Conservation (phyloP, 495 filamentous ascomycete genomes). For the Apiosordaria backusii region DNA sequence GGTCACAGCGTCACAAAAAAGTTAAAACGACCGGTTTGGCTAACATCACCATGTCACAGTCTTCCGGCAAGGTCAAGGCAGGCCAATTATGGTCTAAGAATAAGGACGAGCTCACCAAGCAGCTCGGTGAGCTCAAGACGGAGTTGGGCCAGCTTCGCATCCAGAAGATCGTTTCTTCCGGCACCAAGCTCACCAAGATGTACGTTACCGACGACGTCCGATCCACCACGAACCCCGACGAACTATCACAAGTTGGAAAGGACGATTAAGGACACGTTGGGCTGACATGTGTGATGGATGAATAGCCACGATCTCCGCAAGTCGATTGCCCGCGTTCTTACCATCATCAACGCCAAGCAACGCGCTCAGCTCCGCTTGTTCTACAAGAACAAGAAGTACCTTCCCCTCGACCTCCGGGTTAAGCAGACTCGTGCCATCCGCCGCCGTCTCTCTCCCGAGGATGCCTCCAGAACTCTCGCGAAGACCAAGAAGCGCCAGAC, state of each 20-base stretch:
- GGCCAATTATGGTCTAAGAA: slow-evolving; percentile 95
- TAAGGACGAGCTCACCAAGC: slow-evolving; percentile 92
- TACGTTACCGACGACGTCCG: slow-evolving; percentile 47
- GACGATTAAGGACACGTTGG: slow-evolving; percentile 13
- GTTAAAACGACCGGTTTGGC: slow-evolving; percentile 17
- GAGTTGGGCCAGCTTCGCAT: slow-evolving; percentile 91
- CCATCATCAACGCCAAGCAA: slow-evolving; percentile 99
- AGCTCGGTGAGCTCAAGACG: slow-evolving; percentile 88
- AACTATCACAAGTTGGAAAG: not conserved
- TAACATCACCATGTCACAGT: slow-evolving; percentile 51
- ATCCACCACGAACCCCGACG: slow-evolving; percentile 4
- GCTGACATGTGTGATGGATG: slow-evolving; percentile 20
- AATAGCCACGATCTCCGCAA: slow-evolving; percentile 96
- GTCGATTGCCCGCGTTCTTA: slow-evolving; percentile 96
- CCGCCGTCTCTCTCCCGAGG: slow-evolving; percentile 84
- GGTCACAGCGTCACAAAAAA: not conserved
- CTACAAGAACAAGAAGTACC: slow-evolving; percentile 99
- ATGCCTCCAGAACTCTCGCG: slow-evolving; percentile 73
- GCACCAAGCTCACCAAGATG: slow-evolving; percentile 96
- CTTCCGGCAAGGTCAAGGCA: slow-evolving; percentile 89
- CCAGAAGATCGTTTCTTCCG: slow-evolving; percentile 93
- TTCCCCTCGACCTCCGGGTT: slow-evolving; percentile 91
- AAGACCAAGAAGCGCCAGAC: slow-evolving; percentile 89
- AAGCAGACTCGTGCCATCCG: slow-evolving; percentile 97
- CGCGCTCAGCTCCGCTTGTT: slow-evolving; percentile 94